These are phyloP conservation scores for Escovopsis sp. DNA, from an alignment of 2,329 filamentous ascomycete species.

Conservation along the genomic window DNA sequence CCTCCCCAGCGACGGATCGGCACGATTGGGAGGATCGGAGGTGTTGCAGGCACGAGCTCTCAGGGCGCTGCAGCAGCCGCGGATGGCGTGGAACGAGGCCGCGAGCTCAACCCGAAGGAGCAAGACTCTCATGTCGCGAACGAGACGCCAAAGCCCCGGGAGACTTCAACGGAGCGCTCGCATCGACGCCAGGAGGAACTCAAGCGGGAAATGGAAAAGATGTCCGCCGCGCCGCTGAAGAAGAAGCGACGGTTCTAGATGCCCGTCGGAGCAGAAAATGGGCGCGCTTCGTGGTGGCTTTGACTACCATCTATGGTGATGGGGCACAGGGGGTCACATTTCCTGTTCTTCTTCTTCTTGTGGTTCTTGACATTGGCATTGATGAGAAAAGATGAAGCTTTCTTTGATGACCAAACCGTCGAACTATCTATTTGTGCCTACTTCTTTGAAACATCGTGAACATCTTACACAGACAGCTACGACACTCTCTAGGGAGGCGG, in stretches of 20 bases:
- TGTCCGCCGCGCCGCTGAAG: slow-evolving; percentile 33
- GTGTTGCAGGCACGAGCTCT: background rate
- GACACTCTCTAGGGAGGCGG: too few relatives aligned
- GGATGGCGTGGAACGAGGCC: slow-evolving; percentile 10
- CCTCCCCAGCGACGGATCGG: slow-evolving; percentile 16
- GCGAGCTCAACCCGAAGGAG: slow-evolving; percentile 5
- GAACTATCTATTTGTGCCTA: too few relatives aligned
- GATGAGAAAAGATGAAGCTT: too few relatives aligned
- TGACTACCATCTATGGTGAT: too few relatives aligned
- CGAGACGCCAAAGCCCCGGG: slow-evolving; percentile 14
- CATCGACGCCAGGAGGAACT: slow-evolving; percentile 36
- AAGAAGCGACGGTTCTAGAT: slow-evolving; percentile 40
- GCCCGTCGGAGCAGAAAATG: too few relatives aligned
- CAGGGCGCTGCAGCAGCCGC: background rate
- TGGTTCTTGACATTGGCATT: too few relatives aligned
- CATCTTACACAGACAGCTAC: too few relatives aligned
- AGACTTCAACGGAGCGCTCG: slow-evolving; percentile 30
- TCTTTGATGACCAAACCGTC: too few relatives aligned
- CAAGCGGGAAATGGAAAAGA: slow-evolving; percentile 33
- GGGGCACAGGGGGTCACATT: too few relatives aligned
- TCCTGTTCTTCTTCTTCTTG: too few relatives aligned
- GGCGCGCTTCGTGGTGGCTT: too few relatives aligned
- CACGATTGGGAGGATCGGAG: slow-evolving; percentile 18
- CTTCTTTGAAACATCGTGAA: too few relatives aligned
- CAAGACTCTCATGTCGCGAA: slow-evolving; percentile 13